Base-by-base conservation (phyloP, 2,329 filamentous ascomycete genomes). In the Amesomyces nigricolor region DNA sequence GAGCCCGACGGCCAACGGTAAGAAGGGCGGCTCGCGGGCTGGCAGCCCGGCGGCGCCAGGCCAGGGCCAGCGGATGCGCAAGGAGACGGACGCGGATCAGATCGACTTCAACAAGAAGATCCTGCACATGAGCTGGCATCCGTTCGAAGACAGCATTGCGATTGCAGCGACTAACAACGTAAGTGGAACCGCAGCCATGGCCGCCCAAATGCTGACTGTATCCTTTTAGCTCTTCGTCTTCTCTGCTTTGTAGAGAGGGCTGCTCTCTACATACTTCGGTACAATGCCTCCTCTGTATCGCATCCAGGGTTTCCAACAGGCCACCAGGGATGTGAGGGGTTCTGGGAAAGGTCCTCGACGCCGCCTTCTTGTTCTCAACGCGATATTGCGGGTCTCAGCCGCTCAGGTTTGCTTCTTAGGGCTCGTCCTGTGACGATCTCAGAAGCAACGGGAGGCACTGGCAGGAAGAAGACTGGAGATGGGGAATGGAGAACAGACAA, bases 21-120 rank as follows among this genome's bases (percentile, higher is more conserved):
- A 95, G 83, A 96, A 95, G 79, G 85, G 86, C 55, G 85, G 86
- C 48, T 95, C 91, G 60, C 83, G 94, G 73, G 89, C 91, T 56
- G 89, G 86, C 63, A 96, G 91, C 71, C 92, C 94, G 58, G 88
- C 88, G 35, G 85, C 83, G 49, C 85, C 81, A 53, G 87, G 87
- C 44, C 88, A 91, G 68, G 91, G 90, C 55, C 90, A 94, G 70
- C 83, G 94, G 65, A 97, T 99, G 94, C 87, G 91, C 68, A 97
- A 96, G 77, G 94, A 99, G 78, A 99, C 94, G 51, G 94, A 99
- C 73, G 94, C 94, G 56, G 92, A 99, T 72, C 92, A 97, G 76
- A 97, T 97, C 73, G 94, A 99, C 74, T 99, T 97, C 75, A 97
- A 97, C 81, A 99, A 97, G 83, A 99, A 99, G 83, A 99, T 99